Percentiles rank a stretch among this genome's conserved stretches.
These are phyloP conservation scores for Albizia julibrissin DNA, from an alignment of 306 rosid genomes.

Conservation along the genomic window DNA sequence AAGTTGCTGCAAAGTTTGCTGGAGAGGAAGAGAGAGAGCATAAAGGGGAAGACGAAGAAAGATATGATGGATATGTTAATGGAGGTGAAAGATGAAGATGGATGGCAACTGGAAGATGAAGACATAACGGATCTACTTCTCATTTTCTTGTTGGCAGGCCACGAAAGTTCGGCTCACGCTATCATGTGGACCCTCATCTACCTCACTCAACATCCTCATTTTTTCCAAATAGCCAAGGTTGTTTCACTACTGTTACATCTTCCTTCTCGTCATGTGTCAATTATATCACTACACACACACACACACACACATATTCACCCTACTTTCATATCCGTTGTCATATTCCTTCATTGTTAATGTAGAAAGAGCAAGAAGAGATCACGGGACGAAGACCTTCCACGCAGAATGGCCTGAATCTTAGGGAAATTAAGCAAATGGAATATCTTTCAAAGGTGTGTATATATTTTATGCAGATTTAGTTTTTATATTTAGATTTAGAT, in stretches of 20 bases:
- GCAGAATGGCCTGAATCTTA: conserved; percentile 46
- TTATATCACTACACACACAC: too few species aligned
- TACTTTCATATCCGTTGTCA: too few species aligned
- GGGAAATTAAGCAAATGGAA: conserved; percentile 64
- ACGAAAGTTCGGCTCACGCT: conserved; percentile 82
- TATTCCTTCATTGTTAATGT: not conserved
- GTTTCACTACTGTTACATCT: not conserved
- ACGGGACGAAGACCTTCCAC: conserved; percentile 42
- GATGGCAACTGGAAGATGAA: conserved; percentile 56
- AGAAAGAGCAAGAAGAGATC: conserved; percentile 73
- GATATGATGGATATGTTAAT: conserved; percentile 63
- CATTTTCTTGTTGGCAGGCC: conserved; percentile 79
- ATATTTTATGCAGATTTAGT: not conserved
- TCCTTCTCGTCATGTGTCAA: not conserved
- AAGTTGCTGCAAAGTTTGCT: conserved; percentile 49
- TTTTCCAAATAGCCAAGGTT: conserved; percentile 58
- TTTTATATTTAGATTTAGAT: not conserved
- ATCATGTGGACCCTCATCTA: conserved; percentile 69
- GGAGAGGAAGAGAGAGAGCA: conserved; percentile 42
- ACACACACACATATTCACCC: too few species aligned
- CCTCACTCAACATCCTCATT: conserved; percentile 53
- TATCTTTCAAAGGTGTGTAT: conserved; percentile 56
- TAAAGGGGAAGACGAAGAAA: conserved; percentile 31
- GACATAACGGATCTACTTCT: conserved; percentile 67
- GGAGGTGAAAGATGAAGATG: conserved; percentile 69